Conservation (phyloP, 1,284 basidiomycete species). For the Mrakiaceae sp. region DNA sequence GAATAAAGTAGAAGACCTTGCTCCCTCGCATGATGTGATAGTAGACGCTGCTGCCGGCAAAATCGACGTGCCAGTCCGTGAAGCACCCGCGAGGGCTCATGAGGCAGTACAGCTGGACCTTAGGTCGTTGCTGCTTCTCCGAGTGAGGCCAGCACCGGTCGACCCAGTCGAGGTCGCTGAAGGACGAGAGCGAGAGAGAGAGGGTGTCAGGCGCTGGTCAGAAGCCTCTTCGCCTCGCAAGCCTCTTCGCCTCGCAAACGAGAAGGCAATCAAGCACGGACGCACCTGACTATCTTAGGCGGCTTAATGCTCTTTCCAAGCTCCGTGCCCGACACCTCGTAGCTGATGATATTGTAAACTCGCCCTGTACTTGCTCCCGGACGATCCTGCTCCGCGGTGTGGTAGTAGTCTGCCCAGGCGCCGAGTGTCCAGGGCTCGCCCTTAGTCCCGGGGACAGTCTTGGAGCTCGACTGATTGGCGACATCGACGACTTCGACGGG, state of each 20-base stretch:
- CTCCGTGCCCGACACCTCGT: slow-evolving; percentile 69
- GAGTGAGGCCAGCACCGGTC: slow-evolving; percentile 82
- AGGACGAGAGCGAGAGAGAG: too few species aligned
- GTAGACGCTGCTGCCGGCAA: slow-evolving; percentile 43
- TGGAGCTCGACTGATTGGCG: slow-evolving; percentile 62
- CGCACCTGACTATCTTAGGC: slow-evolving; percentile 54
- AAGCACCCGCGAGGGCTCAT: slow-evolving; percentile 80
- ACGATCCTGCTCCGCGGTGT: slow-evolving; percentile 48
- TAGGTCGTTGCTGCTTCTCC: slow-evolving; percentile 51
- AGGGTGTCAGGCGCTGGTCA: too few species aligned
- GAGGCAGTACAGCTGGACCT: slow-evolving; percentile 90
- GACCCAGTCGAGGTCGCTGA: slow-evolving; percentile 85
- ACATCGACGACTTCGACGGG: slow-evolving; percentile 52
- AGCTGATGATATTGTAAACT: slow-evolving; percentile 76
- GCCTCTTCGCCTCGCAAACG: neutral
- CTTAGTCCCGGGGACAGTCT: slow-evolving; percentile 16
- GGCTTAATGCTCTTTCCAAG: slow-evolving; percentile 66
- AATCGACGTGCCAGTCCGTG: slow-evolving; percentile 97
- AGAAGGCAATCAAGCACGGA: neutral
- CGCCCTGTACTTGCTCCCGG: neutral
- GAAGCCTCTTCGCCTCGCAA: neutral
- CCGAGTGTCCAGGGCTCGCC: slow-evolving; percentile 58
- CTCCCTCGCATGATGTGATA: slow-evolving; percentile 25
- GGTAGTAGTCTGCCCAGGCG: slow-evolving; percentile 83
- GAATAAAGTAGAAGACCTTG: slow-evolving; percentile 88